Evolutionary conservation across 371 early-diverging fungal genomes (phyloP).

Genomic region (Saksenaea oblongispora): DNA sequence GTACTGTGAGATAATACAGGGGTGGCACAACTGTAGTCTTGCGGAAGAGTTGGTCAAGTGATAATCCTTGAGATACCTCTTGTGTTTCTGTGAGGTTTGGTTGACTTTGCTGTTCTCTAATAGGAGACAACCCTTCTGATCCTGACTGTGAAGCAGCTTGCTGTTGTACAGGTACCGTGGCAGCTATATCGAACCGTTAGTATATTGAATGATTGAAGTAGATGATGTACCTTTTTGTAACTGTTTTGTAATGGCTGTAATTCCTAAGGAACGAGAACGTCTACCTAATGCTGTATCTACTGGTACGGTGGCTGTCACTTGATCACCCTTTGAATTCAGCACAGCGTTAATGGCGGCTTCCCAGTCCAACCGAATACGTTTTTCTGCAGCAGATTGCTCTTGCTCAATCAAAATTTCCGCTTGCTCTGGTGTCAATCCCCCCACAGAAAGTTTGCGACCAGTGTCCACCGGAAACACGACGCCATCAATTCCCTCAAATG

Average conservation of each 20-base stretch:
- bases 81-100: not conserved
- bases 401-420: slow-evolving; percentile 58
- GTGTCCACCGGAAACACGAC: slow-evolving; percentile 69
- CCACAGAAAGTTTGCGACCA: slow-evolving; percentile 61
- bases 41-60: slow-evolving; percentile 55
- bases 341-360: slow-evolving; percentile 28
- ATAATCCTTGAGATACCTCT: not conserved
- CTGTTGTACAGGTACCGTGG: slow-evolving; percentile 11
- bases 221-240: slow-evolving; percentile 37
- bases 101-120: not conserved
- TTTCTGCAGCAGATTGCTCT: slow-evolving; percentile 60
- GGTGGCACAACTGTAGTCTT: slow-evolving; percentile 51
- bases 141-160: not conserved
- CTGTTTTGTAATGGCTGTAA: slow-evolving; percentile 42
- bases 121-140: not conserved
- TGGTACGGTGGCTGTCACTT: not conserved
- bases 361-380: slow-evolving; percentile 43
- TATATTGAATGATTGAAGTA: not conserved
- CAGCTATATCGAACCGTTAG: slow-evolving; percentile 9
- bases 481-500: slow-evolving; percentile 56
- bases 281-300: slow-evolving; percentile 1
- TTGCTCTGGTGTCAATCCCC: slow-evolving; percentile 56
- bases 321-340: not conserved
- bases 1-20: slow-evolving; percentile 55
- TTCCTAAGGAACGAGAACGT: slow-evolving; percentile 30